Percentiles rank a stretch among this genome's conserved stretches.
These are phyloP conservation scores for Mycena alexandri DNA, from an alignment of 768 basidiomycete species.

Conservation along the genomic window DNA sequence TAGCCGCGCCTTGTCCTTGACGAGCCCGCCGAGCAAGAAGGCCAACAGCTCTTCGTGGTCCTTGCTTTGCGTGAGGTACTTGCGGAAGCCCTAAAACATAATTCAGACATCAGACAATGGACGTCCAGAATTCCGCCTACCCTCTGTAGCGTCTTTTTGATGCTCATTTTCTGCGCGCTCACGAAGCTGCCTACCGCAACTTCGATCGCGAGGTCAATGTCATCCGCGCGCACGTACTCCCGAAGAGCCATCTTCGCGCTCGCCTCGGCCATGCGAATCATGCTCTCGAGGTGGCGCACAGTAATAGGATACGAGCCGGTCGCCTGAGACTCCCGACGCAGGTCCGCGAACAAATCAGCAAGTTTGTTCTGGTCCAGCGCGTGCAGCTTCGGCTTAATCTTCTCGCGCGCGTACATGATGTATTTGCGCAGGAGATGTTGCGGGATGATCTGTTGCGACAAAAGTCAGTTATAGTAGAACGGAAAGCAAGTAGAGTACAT, in stretches of 20 bases:
- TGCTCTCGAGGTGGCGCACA: constrained; percentile 96
- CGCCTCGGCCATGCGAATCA: constrained; percentile 99
- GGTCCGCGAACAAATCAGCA: constrained; percentile 91
- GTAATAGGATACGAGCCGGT: constrained; percentile 99
- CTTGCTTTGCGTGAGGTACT: constrained; percentile 94
- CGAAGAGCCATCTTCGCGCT: constrained; percentile 98
- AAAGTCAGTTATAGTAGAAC: constrained; percentile 9
- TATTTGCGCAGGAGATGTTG: constrained; percentile 97
- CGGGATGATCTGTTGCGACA: constrained; percentile 82
- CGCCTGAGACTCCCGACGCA: constrained; percentile 94
- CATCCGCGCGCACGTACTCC: constrained; percentile 95
- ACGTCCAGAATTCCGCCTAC: constrained; percentile 59
- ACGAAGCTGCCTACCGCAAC: constrained; percentile 97
- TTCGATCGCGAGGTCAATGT: constrained; percentile 97
- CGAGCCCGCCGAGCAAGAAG: constrained; percentile 92
- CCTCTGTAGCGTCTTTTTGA: constrained; percentile 97
- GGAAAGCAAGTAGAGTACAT: constrained; percentile 46
- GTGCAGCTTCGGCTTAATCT: constrained; percentile 91
- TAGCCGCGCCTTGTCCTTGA: constrained; percentile 93
- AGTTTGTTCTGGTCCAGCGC: constrained; percentile 98
- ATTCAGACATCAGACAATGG: constrained; percentile 8
- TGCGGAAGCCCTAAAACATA: constrained; percentile 85
- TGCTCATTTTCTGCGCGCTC: constrained; percentile 96
- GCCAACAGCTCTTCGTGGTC: constrained; percentile 97
- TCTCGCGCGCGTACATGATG: constrained; percentile 98